Conservation (phyloP, 2,329 filamentous ascomycete genomes). For the Blastomyces parvus region DNA sequence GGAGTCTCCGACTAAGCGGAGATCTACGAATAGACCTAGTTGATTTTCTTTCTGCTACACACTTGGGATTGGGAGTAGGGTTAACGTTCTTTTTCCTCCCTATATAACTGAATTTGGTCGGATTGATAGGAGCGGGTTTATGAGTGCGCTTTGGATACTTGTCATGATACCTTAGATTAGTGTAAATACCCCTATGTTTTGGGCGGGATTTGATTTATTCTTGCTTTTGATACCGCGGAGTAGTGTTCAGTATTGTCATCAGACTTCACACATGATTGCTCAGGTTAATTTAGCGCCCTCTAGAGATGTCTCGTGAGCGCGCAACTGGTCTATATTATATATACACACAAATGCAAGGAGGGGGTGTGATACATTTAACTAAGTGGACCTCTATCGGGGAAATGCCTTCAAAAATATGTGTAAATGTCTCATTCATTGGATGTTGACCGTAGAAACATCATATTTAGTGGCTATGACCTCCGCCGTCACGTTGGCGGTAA, state of each 20-base stretch:
- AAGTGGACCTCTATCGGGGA: neutral
- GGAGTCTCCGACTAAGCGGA: conserved; percentile 5
- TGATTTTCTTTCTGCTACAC: neutral
- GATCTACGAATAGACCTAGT: conserved; percentile 1
- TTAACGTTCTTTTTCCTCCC: neutral
- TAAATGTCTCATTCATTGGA: neutral
- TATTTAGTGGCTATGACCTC: neutral
- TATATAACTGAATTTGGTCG: neutral
- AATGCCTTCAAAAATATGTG: neutral
- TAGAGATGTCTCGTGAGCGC: neutral
- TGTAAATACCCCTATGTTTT: neutral
- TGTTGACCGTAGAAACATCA: neutral
- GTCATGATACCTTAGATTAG: neutral
- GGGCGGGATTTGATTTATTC: neutral
- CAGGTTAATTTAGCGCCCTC: neutral
- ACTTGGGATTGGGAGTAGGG: neutral
- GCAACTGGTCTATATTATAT: neutral
- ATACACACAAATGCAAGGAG: neutral
- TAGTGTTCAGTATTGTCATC: neutral
- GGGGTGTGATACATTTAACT: neutral
- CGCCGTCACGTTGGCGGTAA: neutral
- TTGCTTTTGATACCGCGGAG: neutral
- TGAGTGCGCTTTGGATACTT: neutral
- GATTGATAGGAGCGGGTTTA: neutral
- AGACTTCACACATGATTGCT: neutral